Percentiles rank a stretch among this genome's conserved stretches.
These are phyloP conservation scores for Sarocladium strictum DNA, from an alignment of 2,329 filamentous ascomycete genomes.

Conservation along the genomic window DNA sequence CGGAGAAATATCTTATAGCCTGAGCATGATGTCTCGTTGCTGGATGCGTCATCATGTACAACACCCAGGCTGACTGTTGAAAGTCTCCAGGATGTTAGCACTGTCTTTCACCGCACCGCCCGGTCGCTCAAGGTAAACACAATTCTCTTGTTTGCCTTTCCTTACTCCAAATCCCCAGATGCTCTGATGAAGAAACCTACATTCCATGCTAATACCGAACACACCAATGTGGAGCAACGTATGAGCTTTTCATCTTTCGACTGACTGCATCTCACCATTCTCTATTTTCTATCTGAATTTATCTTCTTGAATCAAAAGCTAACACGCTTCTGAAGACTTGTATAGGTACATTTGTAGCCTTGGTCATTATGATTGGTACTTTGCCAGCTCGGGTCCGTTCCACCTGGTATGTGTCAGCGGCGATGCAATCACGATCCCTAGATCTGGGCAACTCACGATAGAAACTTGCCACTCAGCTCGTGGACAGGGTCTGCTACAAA, in stretches of 20 bases:
- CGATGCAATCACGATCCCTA: constrained; percentile 14
- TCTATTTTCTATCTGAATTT: constrained; percentile 18
- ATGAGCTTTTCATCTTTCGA: constrained; percentile 82
- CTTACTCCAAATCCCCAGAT: no score
- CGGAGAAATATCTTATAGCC: constrained; percentile 28
- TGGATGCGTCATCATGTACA: not conserved
- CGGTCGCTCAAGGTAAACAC: constrained; percentile 19
- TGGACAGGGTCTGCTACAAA: constrained; percentile 60
- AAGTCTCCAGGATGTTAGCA: not conserved
- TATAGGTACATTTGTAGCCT: constrained; percentile 9
- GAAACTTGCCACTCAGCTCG: constrained; percentile 69
- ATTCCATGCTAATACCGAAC: constrained; percentile 78
- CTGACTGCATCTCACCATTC: constrained; percentile 45
- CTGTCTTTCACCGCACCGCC: not conserved
- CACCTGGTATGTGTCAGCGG: constrained; percentile 21
- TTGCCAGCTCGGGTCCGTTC: constrained; percentile 40
- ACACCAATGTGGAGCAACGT: constrained; percentile 57
- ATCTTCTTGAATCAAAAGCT: constrained; percentile 17
- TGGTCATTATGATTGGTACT: constrained; percentile 39
- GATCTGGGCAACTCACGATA: constrained; percentile 47
- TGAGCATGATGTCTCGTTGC: constrained; percentile 18
- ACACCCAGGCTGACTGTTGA: not conserved
- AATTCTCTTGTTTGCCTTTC: no score
- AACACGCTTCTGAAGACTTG: constrained; percentile 13
- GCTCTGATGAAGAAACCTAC: constrained; percentile 60